A percentile compares a stretch with the other conserved stretches of the same genome.
These are phyloP conservation scores for Aquilaria yunnanensis DNA, from an alignment of 345 rosid genomes.

Conservation along the genomic window DNA sequence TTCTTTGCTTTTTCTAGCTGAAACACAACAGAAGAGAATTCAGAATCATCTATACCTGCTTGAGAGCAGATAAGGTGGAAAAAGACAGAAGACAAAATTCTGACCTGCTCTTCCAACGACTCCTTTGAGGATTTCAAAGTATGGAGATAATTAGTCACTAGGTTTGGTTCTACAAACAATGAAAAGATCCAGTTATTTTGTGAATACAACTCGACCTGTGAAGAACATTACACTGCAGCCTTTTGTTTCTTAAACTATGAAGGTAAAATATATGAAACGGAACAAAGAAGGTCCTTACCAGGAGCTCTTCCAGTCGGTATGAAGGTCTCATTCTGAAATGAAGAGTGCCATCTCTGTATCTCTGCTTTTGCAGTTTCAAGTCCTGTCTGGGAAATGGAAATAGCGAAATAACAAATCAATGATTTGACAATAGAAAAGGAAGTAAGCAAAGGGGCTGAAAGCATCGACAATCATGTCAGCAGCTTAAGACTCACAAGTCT, in stretches of 20 bases:
- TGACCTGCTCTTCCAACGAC: conserved; percentile 79
- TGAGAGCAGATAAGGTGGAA: background rate
- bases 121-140: conserved; percentile 79
- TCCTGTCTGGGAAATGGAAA: conserved; percentile 36
- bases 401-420: conserved; percentile 7
- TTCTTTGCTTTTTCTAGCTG: conserved; percentile 93
- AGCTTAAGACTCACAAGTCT: no score
- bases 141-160: conserved; percentile 68
- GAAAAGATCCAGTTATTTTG: conserved; percentile 10
- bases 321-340: conserved; percentile 72
- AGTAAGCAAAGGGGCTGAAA: background rate
- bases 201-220: conserved; percentile 1
- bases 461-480: no score
- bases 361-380: conserved; percentile 77
- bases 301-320: conserved; percentile 60
- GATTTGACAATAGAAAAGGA: background rate
- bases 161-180: conserved; percentile 60
- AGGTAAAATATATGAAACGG: background rate
- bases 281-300: conserved; percentile 47
- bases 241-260: background rate
- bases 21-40: conserved; percentile 18
- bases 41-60: background rate
- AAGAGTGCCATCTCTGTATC: conserved; percentile 78
- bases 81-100: conserved; percentile 11
- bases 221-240: background rate